A percentile compares a stretch with the other conserved stretches of the same genome.
phyloP scores from a whole-genome alignment of 1,284 basidiomycete species.

The Coriolopsis trogii region DNA sequence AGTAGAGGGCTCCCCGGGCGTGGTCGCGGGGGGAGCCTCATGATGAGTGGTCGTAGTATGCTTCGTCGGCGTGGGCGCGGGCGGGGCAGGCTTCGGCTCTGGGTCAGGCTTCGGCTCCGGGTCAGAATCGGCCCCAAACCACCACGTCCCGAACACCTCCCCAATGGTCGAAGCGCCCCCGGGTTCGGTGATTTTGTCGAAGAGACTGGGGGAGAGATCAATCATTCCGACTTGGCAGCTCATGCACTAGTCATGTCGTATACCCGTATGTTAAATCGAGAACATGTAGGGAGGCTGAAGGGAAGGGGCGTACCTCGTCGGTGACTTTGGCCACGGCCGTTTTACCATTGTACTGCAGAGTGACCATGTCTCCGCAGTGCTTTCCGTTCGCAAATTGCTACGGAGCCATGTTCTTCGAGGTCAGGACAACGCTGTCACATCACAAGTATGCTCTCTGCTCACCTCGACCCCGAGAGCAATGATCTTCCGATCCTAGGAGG shows the following conservation, averaged over 20 bases:
- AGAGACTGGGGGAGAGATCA: conserved; percentile 2
- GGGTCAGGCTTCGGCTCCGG: conserved; percentile 4
- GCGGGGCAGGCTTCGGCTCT: conserved; percentile 1
- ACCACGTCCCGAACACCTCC: conserved; percentile 22
- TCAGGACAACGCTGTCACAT: neutral
- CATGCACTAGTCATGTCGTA: neutral
- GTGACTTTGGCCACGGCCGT: conserved; percentile 2
- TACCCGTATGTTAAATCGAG: neutral
- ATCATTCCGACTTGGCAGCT: neutral
- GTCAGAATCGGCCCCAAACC: conserved; percentile 16
- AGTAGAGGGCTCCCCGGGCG: neutral
- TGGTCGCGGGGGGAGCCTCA: conserved; percentile 12
- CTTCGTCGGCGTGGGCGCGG: conserved; percentile 9
- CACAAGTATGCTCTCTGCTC: neutral
- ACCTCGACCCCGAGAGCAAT: neutral
- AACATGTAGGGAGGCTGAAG: neutral
- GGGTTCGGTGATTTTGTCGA: conserved; percentile 43
- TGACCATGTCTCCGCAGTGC: conserved; percentile 4
- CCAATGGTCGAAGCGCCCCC: conserved; percentile 29
- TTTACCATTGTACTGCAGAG: conserved; percentile 2
- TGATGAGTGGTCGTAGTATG: conserved; percentile 3
- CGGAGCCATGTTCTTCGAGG: too few relatives aligned
- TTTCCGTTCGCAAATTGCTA: conserved; percentile 7
- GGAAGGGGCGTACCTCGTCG: conserved; percentile 1
- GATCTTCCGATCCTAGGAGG: neutral